Base-by-base conservation (phyloP, 2,329 filamentous ascomycete genomes). In the Sporothrix sp. region DNA sequence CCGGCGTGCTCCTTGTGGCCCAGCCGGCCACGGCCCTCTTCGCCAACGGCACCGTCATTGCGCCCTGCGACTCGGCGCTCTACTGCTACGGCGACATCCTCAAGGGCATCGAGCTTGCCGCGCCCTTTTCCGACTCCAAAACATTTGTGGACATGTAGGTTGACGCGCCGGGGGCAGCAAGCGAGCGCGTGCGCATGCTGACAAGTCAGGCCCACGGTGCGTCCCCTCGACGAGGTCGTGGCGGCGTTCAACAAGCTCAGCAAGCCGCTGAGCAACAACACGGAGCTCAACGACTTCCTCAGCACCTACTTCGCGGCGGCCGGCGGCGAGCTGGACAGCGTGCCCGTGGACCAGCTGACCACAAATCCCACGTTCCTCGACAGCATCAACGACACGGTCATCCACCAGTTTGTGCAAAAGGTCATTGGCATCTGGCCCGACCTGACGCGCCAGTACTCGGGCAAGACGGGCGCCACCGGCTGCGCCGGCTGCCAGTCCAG, bases 391-490 rank as follows among this genome's bases (percentile, higher is more conserved):
- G 78, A 82, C 61, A 62, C 71, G 1, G 77, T 78, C 23, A 70
- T 84, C 57, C 70, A 68, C 53, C 73, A 84, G 58, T 85, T 84
- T 57, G 72, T 76, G 8, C 58, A 69, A 40, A 77, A 83, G 59
- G 81, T 85, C 60, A 82, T 85, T 52, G 73, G 75, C 58, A 84
- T 85, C 55, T 85, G 82, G 82, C 81, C 81, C 13, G 77, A 83
- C 53, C 66, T 85, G 43, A 85, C 82, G 5, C 71, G 82, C 32
- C 66, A 69, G 20, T 84, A 84, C 61, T 66, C 68, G 13, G 72
- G 73, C 48, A 62, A 68, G n/a, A 37, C 23, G 0, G 42, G 25
- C 23, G 30, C 32, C 13, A 37, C 50, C 21, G 74, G 73, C 57
- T 84, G 81, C 67, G 67, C 70, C 8, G 71, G 71, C 30, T 85